A percentile compares a stretch with the other conserved stretches of the same genome.
phyloP scores from a whole-genome alignment of 2,329 filamentous ascomycete species.

The Talaromyces pinophilus region DNA sequence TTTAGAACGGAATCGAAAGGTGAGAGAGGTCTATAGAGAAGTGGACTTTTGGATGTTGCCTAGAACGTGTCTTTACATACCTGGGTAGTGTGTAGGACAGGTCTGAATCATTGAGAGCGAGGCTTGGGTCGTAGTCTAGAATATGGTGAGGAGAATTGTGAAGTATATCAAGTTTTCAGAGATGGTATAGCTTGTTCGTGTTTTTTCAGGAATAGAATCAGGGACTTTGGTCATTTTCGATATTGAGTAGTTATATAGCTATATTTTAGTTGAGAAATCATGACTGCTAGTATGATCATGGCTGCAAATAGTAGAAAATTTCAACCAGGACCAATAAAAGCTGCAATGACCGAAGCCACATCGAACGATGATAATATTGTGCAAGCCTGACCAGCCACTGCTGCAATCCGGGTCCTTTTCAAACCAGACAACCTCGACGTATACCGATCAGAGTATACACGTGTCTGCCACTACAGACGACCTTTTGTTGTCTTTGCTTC shows the following conservation, averaged over 20 bases:
- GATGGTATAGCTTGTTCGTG: too few species aligned
- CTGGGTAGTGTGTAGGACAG: not conserved
- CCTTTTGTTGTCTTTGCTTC: conserved; percentile 40
- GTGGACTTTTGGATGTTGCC: not conserved
- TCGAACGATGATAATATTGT: not conserved
- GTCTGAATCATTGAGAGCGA: not conserved
- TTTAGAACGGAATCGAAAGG: not conserved
- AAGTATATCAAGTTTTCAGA: not conserved
- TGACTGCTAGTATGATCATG: not conserved
- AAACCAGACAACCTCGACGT: not conserved
- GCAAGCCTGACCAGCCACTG: not conserved
- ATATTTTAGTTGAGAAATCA: not conserved
- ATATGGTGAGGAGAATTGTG: not conserved
- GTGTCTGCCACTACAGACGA: not conserved
- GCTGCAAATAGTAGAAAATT: not conserved
- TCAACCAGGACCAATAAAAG: not conserved
- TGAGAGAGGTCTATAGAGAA: not conserved
- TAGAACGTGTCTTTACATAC: not conserved
- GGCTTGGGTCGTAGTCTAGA: not conserved
- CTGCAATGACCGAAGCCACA: not conserved
- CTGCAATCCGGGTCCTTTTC: not conserved
- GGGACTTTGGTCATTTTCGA: too few species aligned
- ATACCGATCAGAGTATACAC: not conserved
- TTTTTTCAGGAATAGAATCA: too few species aligned
- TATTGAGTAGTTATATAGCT: not conserved